A percentile compares a stretch with the other conserved stretches of the same genome.
Conservation (phyloP, 495 filamentous ascomycete genomes). For the Sphaerosporella brunnea region DNA sequence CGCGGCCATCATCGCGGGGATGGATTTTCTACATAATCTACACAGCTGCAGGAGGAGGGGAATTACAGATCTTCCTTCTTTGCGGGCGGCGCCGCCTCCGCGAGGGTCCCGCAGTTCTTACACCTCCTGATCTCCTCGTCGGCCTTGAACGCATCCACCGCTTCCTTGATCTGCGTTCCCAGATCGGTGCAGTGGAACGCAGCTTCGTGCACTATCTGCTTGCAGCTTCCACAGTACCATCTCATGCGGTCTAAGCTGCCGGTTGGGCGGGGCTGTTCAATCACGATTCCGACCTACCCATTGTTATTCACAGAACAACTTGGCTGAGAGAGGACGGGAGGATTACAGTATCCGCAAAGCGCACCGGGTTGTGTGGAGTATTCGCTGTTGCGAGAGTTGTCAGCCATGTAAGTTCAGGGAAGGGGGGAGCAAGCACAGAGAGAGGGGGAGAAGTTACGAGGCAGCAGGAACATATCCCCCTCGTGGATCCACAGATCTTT, state of each 20-base stretch:
- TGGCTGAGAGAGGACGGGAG: neutral
- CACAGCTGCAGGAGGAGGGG: too few relatives aligned
- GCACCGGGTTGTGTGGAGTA: slow-evolving; percentile 64
- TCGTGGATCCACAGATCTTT: slow-evolving; percentile 76
- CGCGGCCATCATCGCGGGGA: too few relatives aligned
- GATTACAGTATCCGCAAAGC: slow-evolving; percentile 38
- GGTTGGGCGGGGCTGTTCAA: slow-evolving; percentile 67
- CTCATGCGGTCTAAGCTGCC: slow-evolving; percentile 58
- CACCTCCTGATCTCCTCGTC: slow-evolving; percentile 59
- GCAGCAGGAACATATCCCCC: slow-evolving; percentile 87
- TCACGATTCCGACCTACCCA: slow-evolving; percentile 50
- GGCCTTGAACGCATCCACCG: slow-evolving; percentile 64
- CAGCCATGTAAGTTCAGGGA: neutral
- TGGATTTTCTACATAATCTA: too few relatives aligned
- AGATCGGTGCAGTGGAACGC: slow-evolving; percentile 78
- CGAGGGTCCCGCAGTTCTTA: slow-evolving; percentile 57
- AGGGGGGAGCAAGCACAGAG: neutral
- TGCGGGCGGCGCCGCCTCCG: slow-evolving; percentile 31
- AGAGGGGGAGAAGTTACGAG: slow-evolving; percentile 27
- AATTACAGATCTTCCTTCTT: too few relatives aligned
- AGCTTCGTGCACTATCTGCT: slow-evolving; percentile 63
- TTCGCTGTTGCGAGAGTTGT: slow-evolving; percentile 33
- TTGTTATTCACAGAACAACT: neutral
- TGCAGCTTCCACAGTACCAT: slow-evolving; percentile 67
- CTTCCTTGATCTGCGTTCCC: slow-evolving; percentile 92